Percentiles rank a stretch among this genome's conserved stretches.
Evolutionary conservation across 768 basidiomycete genomes (phyloP).

Genomic region (Coprinopsis cinerea): DNA sequence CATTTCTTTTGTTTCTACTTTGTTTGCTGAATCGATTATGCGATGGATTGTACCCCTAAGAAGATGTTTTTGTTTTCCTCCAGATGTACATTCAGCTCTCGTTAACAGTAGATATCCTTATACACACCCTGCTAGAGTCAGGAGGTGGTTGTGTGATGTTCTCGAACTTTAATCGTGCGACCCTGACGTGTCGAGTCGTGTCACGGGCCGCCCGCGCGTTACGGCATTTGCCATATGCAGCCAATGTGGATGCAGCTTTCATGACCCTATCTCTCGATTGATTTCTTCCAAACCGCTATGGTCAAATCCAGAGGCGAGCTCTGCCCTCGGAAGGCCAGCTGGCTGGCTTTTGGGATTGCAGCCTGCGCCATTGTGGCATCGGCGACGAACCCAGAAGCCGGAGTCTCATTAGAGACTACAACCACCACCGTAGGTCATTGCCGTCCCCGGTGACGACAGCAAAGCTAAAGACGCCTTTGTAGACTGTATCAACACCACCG

Average conservation of each 20-base stretch:
- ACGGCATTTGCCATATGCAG: neutral
- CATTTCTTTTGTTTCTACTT: conserved; percentile 2
- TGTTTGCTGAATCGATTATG: neutral
- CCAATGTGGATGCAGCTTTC: conserved; percentile 1
- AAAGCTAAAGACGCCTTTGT: neutral
- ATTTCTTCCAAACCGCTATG: neutral
- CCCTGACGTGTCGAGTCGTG: conserved; percentile 14
- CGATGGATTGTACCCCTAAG: neutral
- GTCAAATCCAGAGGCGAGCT: conserved; percentile 18
- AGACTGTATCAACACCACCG: neutral
- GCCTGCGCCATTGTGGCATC: conserved; percentile 41
- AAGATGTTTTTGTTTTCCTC: neutral
- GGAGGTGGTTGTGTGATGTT: neutral
- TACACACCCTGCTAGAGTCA: conserved; percentile 1
- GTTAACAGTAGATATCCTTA: neutral
- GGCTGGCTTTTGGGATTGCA: conserved; percentile 57
- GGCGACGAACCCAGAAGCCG: conserved; percentile 22
- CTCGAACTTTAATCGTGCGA: conserved; percentile 1
- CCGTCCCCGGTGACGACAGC: neutral
- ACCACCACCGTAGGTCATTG: neutral
- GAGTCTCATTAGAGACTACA: neutral
- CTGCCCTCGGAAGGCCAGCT: conserved; percentile 42
- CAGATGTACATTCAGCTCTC: neutral
- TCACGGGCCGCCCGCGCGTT: neutral
- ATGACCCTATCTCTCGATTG: conserved; percentile 4